phyloP scores from a whole-genome alignment of 306 rosid species.

The Glycyrrhiza uralensis region DNA sequence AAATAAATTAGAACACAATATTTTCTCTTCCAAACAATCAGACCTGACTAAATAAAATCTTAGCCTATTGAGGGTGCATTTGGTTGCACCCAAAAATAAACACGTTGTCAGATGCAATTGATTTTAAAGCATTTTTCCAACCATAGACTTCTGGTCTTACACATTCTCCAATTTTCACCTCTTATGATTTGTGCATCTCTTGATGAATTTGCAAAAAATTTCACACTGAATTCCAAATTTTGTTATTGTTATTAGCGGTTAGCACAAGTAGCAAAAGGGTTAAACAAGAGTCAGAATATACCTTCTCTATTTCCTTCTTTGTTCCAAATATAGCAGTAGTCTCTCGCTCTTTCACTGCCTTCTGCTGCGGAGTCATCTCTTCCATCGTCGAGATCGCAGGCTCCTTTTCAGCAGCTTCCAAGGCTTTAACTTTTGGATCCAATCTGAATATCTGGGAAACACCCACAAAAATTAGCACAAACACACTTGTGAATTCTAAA shows the following conservation, averaged over 20 bases:
- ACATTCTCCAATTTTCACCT: background rate
- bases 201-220: background rate
- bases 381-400: constrained; percentile 30
- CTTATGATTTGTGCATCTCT: background rate
- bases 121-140: too few relatives aligned
- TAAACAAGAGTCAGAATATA: constrained; percentile 18
- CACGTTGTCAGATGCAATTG: background rate
- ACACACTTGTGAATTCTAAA: too few relatives aligned
- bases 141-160: too few relatives aligned
- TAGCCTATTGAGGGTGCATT: background rate
- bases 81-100: background rate
- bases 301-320: constrained; percentile 50
- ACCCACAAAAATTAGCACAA: too few relatives aligned
- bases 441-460: constrained; percentile 69
- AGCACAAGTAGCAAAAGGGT: background rate
- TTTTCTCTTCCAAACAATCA: background rate
- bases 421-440: constrained; percentile 67
- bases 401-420: constrained; percentile 34
- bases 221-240: background rate
- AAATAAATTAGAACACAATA: too few relatives aligned
- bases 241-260: background rate
- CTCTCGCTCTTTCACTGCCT: constrained; percentile 18
- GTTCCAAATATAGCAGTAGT: constrained; percentile 54
- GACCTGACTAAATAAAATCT: background rate
- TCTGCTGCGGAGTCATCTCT: constrained; percentile 40